Conservation (phyloP, 495 filamentous ascomycete species). For the Schizothecium vesticola region DNA sequence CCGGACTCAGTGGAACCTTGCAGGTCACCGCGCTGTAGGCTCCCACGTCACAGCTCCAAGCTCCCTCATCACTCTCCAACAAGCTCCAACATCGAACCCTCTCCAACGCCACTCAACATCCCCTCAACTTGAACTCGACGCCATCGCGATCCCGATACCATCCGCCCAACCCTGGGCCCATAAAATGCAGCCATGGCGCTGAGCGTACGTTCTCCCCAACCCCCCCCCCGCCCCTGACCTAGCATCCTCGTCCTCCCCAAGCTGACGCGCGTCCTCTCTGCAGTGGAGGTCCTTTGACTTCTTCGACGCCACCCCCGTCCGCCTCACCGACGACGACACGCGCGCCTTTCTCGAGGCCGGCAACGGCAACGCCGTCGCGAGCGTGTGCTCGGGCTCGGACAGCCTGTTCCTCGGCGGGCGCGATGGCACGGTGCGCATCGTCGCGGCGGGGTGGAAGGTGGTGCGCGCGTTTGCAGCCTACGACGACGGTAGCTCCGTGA, state of each 20-base stretch:
- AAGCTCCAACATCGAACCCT: neutral
- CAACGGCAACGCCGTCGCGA: conserved; percentile 42
- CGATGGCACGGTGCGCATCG: conserved; percentile 78
- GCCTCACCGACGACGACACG: conserved; percentile 64
- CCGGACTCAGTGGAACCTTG: neutral
- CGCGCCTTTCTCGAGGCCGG: conserved; percentile 37
- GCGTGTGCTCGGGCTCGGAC: conserved; percentile 78
- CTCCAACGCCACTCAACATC: neutral
- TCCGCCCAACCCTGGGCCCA: neutral
- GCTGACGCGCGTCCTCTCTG: neutral
- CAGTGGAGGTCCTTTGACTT: conserved; percentile 99
- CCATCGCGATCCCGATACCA: neutral
- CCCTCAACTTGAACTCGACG: neutral
- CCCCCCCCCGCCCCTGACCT: neutral
- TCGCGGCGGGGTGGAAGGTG: conserved; percentile 82
- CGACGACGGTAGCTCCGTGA: conserved; percentile 61
- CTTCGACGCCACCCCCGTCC: conserved; percentile 87
- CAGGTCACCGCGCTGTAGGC: neutral
- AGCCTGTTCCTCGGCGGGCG: conserved; percentile 83
- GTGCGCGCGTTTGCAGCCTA: conserved; percentile 81
- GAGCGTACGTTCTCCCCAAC: conserved; percentile 17
- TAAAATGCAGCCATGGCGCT: conserved; percentile 34
- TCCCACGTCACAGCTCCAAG: neutral
- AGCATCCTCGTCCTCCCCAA: neutral
- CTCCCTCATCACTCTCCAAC: neutral